These are phyloP conservation scores for Colletotrichum tabaci DNA, from an alignment of 2,329 filamentous ascomycete genomes.

Conservation along the genomic window DNA sequence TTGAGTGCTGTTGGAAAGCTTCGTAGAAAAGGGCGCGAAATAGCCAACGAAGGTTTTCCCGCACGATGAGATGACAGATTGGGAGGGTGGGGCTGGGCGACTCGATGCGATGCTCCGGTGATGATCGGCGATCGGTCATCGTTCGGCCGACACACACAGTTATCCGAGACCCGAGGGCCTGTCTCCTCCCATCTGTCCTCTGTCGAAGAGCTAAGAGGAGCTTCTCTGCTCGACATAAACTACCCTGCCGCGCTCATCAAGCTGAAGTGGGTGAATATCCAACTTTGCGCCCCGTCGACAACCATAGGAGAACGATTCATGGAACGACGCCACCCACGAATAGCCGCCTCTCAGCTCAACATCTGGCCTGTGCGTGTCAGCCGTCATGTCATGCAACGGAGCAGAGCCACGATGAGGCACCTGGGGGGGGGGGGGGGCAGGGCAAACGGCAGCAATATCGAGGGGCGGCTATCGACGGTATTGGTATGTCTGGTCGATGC, in stretches of 20 bases:
- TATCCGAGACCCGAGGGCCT: neutral
- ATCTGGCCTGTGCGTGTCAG: slow-evolving; percentile 19
- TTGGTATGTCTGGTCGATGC: too few species aligned
- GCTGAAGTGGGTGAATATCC: neutral
- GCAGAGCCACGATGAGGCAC: slow-evolving; percentile 6
- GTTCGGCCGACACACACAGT: neutral
- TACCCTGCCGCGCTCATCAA: neutral
- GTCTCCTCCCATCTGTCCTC: neutral
- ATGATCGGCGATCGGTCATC: neutral
- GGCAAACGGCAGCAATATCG: too few species aligned
- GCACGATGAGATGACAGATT: slow-evolving; percentile 3
- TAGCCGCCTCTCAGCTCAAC: slow-evolving; percentile 10
- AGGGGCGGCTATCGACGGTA: too few species aligned
- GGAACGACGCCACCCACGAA: slow-evolving; percentile 23
- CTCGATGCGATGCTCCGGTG: neutral
- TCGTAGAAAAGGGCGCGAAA: neutral
- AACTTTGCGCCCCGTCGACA: neutral
- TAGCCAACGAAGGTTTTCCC: neutral
- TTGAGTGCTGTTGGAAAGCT: neutral
- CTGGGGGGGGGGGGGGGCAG: neutral
- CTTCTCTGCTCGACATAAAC: too few species aligned
- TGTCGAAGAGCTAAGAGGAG: too few species aligned
- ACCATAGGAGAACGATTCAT: neutral
- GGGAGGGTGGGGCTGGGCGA: too few species aligned
- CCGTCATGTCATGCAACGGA: neutral